Base-by-base conservation (phyloP, 257 asterid species). In the Penstemon eatonii region DNA sequence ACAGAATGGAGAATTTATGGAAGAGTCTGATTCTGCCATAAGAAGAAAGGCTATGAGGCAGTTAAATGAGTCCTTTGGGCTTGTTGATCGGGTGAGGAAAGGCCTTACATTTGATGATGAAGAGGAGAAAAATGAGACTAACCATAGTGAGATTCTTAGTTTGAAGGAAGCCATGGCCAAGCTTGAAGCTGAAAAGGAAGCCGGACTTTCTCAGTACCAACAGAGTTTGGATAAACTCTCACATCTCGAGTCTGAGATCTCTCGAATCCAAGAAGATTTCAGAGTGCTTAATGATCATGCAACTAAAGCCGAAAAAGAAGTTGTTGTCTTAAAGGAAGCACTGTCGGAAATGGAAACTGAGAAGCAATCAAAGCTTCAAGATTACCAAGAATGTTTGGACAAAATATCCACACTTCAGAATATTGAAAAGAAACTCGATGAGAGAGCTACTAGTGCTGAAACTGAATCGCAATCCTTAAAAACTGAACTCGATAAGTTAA, bases 131-230 rank as follows among this genome's bases (percentile, higher is more conserved):
- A 52, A 56, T 69, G 85, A 66, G 70, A 76, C 41, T 37, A 66
- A 72, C 67, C 66, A 66, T 25, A 53, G 82, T 83, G 93, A 85
- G 80, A 83, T 91, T 77, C 70, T 56, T 44, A 63, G 36, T n/a
- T 77, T 90, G 72, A 89, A 82, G 86, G 89, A 87, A 81, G 85
- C 89, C 63, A 76, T 87, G 62, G 81, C 90, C 71, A 83, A 85
- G 75, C 81, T 91, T 65, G 95, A 94, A 87, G 90, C 88, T 46
- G 96, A 94, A 80, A 91, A 89, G 83, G 96, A 91, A 79, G 89
- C 89, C 63, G 91, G 95, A 49, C 79, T 81, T 71, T 70, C 68
- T 56, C 89, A 89, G 69, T 86, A 86, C 80, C 89, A 82, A 78
- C 80, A 82, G 76, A 81, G 85, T 72, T 73, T 82, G 79, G 91